A percentile compares a stretch with the other conserved stretches of the same genome.
phyloP scores from a whole-genome alignment of 176 grass and related monocot genomes.

The Stipa capillata region DNA sequence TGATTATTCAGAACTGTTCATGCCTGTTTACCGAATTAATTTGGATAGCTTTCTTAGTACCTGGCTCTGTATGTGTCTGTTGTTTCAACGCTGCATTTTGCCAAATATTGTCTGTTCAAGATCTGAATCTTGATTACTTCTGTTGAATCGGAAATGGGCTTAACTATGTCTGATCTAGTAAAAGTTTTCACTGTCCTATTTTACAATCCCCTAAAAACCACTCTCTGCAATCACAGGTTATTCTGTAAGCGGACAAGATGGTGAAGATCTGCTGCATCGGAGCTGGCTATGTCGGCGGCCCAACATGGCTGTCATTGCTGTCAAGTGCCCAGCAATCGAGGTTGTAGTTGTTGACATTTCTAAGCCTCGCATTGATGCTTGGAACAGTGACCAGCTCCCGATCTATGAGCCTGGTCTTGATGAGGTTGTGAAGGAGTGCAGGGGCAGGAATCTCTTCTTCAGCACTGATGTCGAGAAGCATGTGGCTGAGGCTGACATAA shows the following conservation, averaged over 20 bases:
- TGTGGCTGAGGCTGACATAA: conserved; percentile 66
- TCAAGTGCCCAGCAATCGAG: conserved; percentile 75
- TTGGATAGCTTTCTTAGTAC: neutral
- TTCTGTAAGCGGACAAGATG: conserved; percentile 2
- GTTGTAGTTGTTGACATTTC: conserved; percentile 78
- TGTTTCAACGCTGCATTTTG: neutral
- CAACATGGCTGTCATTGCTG: conserved; percentile 71
- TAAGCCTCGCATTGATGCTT: conserved; percentile 57
- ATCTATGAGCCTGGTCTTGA: conserved; percentile 79
- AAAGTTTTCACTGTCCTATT: neutral
- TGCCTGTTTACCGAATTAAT: neutral
- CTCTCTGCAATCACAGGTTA: neutral
- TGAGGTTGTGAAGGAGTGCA: conserved; percentile 78
- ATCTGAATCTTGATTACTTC: neutral
- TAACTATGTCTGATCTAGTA: neutral
- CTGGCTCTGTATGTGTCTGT: neutral
- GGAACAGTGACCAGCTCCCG: conserved; percentile 74
- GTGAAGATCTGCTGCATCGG: conserved; percentile 12
- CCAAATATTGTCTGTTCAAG: neutral
- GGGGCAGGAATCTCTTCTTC: conserved; percentile 83
- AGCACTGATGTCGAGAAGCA: conserved; percentile 79
- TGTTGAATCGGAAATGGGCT: neutral
- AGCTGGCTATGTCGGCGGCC: conserved; percentile 12
- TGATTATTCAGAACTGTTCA: neutral
- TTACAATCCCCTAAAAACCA: neutral